phyloP scores from a whole-genome alignment of 352 stramenopile species.

The Chloridella minuta region DNA sequence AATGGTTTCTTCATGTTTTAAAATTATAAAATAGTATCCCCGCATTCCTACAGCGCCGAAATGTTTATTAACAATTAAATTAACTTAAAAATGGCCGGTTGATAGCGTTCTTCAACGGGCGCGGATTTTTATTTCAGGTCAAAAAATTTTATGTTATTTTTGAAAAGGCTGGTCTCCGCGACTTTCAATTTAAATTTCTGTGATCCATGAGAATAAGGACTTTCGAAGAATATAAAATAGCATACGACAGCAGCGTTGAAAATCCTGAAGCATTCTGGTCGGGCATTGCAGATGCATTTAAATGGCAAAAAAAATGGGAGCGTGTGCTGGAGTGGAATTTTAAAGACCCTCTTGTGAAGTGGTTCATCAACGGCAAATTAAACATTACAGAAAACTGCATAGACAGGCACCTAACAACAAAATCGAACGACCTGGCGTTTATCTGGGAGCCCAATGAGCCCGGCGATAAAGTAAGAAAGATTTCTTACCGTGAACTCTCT shows the following conservation, averaged over 20 bases:
- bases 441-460: slow-evolving; percentile 82
- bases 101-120: no score
- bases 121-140: no score
- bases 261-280: slow-evolving; percentile 59
- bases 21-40: neutral
- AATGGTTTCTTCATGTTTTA: neutral
- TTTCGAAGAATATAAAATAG: no score
- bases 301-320: slow-evolving; percentile 11
- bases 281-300: slow-evolving; percentile 31
- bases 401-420: slow-evolving; percentile 48
- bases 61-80: neutral
- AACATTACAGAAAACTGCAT: slow-evolving; percentile 70
- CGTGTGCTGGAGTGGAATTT: neutral
- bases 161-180: no score
- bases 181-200: no score
- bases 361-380: slow-evolving; percentile 63
- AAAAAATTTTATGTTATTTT: no score
- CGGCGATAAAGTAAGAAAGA: slow-evolving; percentile 31
- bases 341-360: slow-evolving; percentile 34
- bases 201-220: no score
- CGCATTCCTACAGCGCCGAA: neutral
- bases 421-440: slow-evolving; percentile 52
- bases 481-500: slow-evolving; percentile 58
- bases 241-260: no score
- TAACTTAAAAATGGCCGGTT: no score